phyloP scores from a whole-genome alignment of 2,329 filamentous ascomycete species.

The Pestalotiopsis sp. region DNA sequence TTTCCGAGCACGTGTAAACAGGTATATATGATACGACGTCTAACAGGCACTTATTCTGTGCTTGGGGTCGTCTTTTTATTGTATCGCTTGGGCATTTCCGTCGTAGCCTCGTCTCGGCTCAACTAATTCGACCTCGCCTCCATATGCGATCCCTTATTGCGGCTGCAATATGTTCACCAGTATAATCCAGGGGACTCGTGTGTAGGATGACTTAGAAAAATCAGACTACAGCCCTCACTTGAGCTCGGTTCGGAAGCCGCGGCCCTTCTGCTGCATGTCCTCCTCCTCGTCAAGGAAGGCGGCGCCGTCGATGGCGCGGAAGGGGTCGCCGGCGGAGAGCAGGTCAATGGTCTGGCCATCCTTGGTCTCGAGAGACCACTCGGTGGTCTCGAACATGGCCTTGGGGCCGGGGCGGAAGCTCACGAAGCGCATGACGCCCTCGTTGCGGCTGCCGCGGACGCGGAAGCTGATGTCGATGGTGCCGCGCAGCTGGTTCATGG shows the following conservation, averaged over 20 bases:
- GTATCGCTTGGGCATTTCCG: neutral
- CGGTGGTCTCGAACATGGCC: constrained; percentile 79
- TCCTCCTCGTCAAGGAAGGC: constrained; percentile 43
- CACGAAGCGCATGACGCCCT: constrained; percentile 78
- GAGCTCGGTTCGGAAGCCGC: constrained; percentile 57
- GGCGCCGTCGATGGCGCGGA: constrained; percentile 53
- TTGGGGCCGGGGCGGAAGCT: constrained; percentile 68
- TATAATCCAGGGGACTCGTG: neutral
- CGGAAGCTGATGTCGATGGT: constrained; percentile 84
- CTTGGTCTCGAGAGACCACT: constrained; percentile 81
- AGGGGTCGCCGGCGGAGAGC: constrained; percentile 66
- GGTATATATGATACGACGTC: neutral
- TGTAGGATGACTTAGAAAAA: too few relatives aligned
- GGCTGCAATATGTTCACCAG: neutral
- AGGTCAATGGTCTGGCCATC: constrained; percentile 69
- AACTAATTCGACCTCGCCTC: neutral
- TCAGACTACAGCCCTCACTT: constrained; percentile 24
- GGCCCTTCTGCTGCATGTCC: constrained; percentile 36
- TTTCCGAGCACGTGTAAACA: neutral
- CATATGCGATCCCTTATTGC: neutral
- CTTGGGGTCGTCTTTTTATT: neutral
- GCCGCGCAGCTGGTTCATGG: constrained; percentile 93
- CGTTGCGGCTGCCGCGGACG: constrained; percentile 77
- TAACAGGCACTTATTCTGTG: neutral
- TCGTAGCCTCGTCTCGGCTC: neutral